These are phyloP conservation scores for Populus simonii DNA, from an alignment of 345 rosid genomes.

Conservation along the genomic window DNA sequence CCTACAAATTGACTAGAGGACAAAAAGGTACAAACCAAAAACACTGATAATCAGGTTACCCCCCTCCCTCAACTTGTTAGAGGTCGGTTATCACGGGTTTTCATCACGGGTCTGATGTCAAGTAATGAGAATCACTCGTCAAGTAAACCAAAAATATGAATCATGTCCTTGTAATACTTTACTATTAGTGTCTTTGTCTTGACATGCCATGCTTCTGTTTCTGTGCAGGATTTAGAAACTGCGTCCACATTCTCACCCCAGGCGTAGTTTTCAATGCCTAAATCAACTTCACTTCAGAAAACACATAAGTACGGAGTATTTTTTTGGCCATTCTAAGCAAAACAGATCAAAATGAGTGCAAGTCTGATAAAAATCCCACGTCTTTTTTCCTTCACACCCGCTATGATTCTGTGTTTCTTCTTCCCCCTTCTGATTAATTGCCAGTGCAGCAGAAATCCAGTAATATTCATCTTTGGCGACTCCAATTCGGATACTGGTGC, in stretches of 20 bases:
- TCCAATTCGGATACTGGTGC: constrained; percentile 32
- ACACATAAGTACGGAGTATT: neutral
- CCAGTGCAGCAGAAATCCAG: constrained; percentile 27
- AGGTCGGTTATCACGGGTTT: neutral
- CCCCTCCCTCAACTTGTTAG: neutral
- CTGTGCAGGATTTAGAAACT: neutral
- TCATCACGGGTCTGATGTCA: neutral
- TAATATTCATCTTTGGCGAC: constrained; percentile 23
- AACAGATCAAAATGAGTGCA: neutral
- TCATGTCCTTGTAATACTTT: neutral
- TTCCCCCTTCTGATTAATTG: constrained; percentile 21
- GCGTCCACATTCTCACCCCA: neutral
- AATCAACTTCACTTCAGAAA: neutral
- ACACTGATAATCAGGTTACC: neutral
- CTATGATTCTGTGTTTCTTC: neutral
- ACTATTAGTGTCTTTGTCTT: neutral
- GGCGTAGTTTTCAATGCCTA: neutral
- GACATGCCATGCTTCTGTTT: constrained; percentile 2
- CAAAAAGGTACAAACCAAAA: neutral
- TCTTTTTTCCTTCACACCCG: too few relatives aligned
- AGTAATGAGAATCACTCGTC: neutral
- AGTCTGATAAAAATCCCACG: neutral
- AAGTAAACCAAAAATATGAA: neutral
- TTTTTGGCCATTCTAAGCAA: neutral
- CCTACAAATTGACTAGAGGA: neutral